Evolutionary conservation across 2,329 filamentous ascomycete species (phyloP).

Genomic region (Beauveria sp.): DNA sequence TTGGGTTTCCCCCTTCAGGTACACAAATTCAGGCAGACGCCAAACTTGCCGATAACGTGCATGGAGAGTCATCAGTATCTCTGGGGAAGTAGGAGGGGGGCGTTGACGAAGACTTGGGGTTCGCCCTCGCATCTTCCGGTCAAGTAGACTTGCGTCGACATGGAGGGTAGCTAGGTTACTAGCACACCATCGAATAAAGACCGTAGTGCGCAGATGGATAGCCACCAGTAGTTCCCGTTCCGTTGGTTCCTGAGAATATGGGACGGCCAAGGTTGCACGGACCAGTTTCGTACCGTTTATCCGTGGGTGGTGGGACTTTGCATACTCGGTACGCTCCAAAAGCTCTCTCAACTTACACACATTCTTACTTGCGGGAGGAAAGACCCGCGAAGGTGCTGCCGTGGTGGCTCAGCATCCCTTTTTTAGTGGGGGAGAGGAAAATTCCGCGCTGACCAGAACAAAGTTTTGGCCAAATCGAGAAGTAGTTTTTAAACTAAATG

Average conservation of each 20-base stretch:
- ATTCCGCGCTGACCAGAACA: neutral
- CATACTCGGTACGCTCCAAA: no score
- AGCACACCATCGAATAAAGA: no score
- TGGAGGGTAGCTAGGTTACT: neutral
- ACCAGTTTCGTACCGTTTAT: neutral
- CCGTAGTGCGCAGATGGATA: no score
- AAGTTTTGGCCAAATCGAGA: neutral
- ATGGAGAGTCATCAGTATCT: neutral
- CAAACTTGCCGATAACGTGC: no score
- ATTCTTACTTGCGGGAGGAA: neutral
- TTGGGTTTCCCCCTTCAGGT: neutral
- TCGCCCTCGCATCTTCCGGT: neutral
- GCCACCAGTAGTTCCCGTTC: neutral
- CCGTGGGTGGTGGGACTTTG: neutral
- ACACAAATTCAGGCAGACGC: neutral
- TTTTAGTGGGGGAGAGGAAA: neutral
- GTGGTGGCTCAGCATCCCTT: neutral
- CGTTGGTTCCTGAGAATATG: slow-evolving; percentile 1
- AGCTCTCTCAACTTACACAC: no score
- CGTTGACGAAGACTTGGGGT: neutral
- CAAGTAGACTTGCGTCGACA: neutral
- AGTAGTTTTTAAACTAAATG: no score
- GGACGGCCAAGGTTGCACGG: neutral
- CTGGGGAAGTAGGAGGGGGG: neutral
- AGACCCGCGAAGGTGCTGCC: neutral